These are phyloP conservation scores for Monosporozyma aerobia DNA, from an alignment of 805 yeast genomes.

Conservation along the genomic window DNA sequence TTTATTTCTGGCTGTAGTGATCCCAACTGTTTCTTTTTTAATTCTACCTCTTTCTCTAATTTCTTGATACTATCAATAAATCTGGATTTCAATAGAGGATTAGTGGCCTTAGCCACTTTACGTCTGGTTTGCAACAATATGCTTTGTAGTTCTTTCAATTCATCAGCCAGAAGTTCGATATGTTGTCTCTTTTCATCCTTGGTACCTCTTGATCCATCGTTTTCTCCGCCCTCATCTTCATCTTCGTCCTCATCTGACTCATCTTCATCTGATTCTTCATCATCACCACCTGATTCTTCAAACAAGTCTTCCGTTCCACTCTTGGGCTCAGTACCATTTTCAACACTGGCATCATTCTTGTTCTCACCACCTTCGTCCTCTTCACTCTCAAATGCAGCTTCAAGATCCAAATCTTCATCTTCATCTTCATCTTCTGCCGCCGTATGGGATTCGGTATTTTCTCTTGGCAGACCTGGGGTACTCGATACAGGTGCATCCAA, in stretches of 20 bases:
- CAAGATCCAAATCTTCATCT: constrained; percentile 49
- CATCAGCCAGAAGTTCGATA: constrained; percentile 71
- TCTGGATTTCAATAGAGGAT: constrained; percentile 80
- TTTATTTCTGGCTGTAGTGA: constrained; percentile 11
- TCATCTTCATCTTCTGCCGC: constrained; percentile 27
- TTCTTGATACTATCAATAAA: constrained; percentile 73
- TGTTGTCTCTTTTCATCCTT: constrained; percentile 54
- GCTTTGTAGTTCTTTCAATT: constrained; percentile 67
- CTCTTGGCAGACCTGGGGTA: not conserved
- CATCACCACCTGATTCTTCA: constrained; percentile 29
- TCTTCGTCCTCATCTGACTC: constrained; percentile 38
- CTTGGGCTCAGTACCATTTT: constrained; percentile 23
- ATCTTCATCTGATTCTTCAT: constrained; percentile 37
- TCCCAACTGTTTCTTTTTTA: constrained; percentile 60
- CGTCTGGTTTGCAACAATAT: constrained; percentile 68
- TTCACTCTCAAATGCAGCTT: constrained; percentile 42
- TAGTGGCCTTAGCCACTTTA: constrained; percentile 63
- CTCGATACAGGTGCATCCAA: not conserved
- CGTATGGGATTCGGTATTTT: constrained; percentile 7
- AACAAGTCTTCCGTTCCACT: constrained; percentile 28
- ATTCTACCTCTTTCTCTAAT: constrained; percentile 71
- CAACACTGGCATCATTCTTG: constrained; percentile 19
- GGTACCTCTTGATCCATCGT: constrained; percentile 41
- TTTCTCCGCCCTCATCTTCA: constrained; percentile 43
- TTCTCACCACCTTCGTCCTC: constrained; percentile 25